Evolutionary conservation across 352 stramenopile genomes (phyloP), one percentile per base, ranked within the genome.

Genomic region (Bremia lactucae): DNA sequence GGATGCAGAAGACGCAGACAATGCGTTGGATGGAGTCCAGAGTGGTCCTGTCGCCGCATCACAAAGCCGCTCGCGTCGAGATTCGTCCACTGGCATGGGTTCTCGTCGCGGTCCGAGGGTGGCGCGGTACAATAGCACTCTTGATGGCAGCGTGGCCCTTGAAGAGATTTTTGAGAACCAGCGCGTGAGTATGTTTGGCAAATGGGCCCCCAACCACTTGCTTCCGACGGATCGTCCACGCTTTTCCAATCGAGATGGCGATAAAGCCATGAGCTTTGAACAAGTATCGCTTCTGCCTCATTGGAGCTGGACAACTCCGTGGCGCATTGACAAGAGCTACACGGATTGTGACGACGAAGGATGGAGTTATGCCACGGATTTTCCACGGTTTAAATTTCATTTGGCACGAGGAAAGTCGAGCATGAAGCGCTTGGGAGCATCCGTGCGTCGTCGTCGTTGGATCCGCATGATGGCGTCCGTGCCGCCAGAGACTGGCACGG

Each of bases 141-240:
- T 84, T 7, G 69, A 87, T 50, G 71, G 69, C 43, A 86, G 73
- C 25, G 75, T 91, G 2, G 78, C 67, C 6, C 58, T 91, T 14
- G 78, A 91, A 50, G 78, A 91, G 57, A 87, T 91, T 52, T 91
- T 91, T 54, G 76, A 91, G 52, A 91, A 91, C 52, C 79, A 91
- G 52, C 79, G 79, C 11, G 66, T 91, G 45, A 87, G 76, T 51
- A 82, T 91, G 51, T 91, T 91, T 62, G 76, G 76, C 22, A 91
- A 91, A 36, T 92, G 79, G 79, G 79, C 73, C 0, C 79, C 79
- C 3, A 89, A 89, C 47, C 77, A 92, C 33, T 49, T 92, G 42
- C 59, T 88, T 15, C 79, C 76, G 19, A 92, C 79, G 0, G 79
- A 92, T 28, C 72, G 79, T 42, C 59, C 70, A 11, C 79, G 79